Evolutionary conservation across 179 eudicot species (phyloP).

Genomic region (Vitellaria paradoxa): DNA sequence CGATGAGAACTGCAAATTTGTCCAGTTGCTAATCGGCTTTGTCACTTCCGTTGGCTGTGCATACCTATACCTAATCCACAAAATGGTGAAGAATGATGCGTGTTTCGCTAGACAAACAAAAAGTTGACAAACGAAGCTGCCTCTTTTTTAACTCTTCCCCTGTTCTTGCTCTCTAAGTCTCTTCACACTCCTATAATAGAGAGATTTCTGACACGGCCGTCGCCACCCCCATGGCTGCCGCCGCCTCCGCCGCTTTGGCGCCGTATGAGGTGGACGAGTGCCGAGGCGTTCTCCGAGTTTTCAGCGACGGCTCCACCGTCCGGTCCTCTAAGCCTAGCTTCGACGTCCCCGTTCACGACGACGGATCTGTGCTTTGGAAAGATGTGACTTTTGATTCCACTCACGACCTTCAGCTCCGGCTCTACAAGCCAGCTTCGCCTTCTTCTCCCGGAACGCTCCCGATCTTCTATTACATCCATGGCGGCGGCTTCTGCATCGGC

Average conservation of each 20-base stretch:
- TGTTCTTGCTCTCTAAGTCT: background rate
- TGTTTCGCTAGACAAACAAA: too few relatives aligned
- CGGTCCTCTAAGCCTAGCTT: conserved; percentile 46
- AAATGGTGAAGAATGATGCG: too few relatives aligned
- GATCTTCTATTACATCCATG: conserved; percentile 54
- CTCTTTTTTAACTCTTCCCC: conserved; percentile 2
- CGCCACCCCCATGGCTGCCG: background rate
- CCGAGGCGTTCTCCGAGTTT: conserved; percentile 48
- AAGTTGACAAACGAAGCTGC: background rate
- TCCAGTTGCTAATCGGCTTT: too few relatives aligned
- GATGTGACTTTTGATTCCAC: conserved; percentile 37
- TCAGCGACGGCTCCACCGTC: conserved; percentile 47
- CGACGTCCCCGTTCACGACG: conserved; percentile 34
- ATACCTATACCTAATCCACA: too few relatives aligned
- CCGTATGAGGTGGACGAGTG: conserved; percentile 51
- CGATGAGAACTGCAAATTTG: too few relatives aligned
- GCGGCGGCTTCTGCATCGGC: conserved; percentile 71
- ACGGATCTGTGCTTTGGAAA: conserved; percentile 47
- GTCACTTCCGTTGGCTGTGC: too few relatives aligned
- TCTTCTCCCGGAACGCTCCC: conserved; percentile 37
- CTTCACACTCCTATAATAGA: background rate
- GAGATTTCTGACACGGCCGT: too few relatives aligned
- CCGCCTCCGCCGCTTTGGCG: conserved; percentile 11
- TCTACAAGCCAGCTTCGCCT: conserved; percentile 47
- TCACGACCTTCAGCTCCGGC: conserved; percentile 42